These are phyloP conservation scores for Jamesozyma rosinii DNA, from an alignment of 805 yeast species.

Conservation along the genomic window DNA sequence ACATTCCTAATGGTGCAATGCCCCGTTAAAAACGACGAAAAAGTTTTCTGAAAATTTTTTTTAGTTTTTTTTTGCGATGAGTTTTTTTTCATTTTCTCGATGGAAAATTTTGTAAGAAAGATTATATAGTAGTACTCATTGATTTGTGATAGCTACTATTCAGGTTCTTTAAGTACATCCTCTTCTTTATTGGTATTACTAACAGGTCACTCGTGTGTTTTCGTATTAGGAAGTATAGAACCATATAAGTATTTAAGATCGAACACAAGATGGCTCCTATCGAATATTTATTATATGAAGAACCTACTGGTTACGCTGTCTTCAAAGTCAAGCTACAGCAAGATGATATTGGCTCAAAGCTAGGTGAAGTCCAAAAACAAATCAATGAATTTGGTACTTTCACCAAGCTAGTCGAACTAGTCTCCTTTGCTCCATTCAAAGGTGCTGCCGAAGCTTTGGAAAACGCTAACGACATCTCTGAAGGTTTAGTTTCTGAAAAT, in stretches of 20 bases:
- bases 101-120: not conserved
- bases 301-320: slow-evolving; percentile 96
- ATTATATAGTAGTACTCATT: not conserved
- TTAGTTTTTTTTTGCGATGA: slow-evolving; percentile 6
- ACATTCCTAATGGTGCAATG: not conserved
- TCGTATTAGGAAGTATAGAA: not conserved
- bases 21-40: slow-evolving; percentile 3
- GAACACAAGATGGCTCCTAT: slow-evolving; percentile 48
- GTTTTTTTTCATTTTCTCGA: slow-evolving; percentile 4
- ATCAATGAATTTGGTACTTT: slow-evolving; percentile 76
- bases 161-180: not conserved
- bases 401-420: slow-evolving; percentile 86
- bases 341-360: slow-evolving; percentile 84
- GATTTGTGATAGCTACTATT: not conserved
- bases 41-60: slow-evolving; percentile 3
- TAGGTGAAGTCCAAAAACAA: slow-evolving; percentile 90
- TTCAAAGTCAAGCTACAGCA: slow-evolving; percentile 90
- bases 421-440: slow-evolving; percentile 94
- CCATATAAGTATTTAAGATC: not conserved
- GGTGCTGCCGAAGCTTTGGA: slow-evolving; percentile 99
- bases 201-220: not conserved
- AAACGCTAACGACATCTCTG: slow-evolving; percentile 95
- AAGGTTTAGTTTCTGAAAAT: slow-evolving; percentile 90
- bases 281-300: slow-evolving; percentile 92
- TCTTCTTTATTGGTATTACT: not conserved